These are phyloP conservation scores for Fusarium irregulare DNA, from an alignment of 2,329 filamentous ascomycete genomes.

Conservation along the genomic window DNA sequence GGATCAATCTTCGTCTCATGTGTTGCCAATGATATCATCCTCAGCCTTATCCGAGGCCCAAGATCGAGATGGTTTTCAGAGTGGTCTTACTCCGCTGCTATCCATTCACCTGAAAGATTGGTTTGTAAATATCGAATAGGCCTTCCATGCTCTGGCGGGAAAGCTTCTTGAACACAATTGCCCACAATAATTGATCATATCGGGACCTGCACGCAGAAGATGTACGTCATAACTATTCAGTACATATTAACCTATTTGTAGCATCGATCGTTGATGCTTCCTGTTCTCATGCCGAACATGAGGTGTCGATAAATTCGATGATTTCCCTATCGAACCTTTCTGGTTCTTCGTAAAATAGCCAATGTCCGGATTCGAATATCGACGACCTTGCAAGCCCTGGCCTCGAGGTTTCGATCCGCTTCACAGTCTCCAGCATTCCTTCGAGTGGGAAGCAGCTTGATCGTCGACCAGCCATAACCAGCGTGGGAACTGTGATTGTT, in stretches of 20 bases:
- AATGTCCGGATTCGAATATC: constrained; percentile 44
- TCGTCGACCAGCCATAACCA: constrained; percentile 44
- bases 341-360: constrained; percentile 46
- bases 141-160: background rate
- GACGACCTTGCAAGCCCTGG: constrained; percentile 38
- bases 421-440: constrained; percentile 45
- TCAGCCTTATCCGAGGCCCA: constrained; percentile 16
- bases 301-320: constrained; percentile 33
- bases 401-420: constrained; percentile 34
- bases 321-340: constrained; percentile 44
- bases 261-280: background rate
- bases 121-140: background rate
- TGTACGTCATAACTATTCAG: background rate
- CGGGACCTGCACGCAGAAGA: background rate
- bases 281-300: constrained; percentile 15
- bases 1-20: constrained; percentile 27
- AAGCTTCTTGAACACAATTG: background rate
- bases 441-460: constrained; percentile 45
- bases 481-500: constrained; percentile 40
- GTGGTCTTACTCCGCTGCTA: background rate
- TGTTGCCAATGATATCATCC: constrained; percentile 26
- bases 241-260: background rate
- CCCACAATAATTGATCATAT: background rate
- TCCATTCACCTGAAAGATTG: background rate
- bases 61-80: background rate